Percentiles rank a stretch among this genome's conserved stretches.
Conservation (phyloP, 306 rosid genomes). For the Benincasa hispida region DNA sequence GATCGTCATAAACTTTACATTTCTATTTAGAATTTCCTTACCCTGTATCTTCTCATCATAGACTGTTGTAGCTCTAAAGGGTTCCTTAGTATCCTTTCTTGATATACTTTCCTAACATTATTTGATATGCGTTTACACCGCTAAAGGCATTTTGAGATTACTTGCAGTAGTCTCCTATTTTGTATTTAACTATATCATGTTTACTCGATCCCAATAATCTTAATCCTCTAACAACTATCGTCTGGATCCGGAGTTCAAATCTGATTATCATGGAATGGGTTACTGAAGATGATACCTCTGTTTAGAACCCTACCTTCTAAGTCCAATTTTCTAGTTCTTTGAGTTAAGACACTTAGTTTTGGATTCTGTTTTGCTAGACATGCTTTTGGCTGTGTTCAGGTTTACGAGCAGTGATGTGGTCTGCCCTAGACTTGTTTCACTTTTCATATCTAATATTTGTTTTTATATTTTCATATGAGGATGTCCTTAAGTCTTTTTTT, state of each 20-base stretch:
- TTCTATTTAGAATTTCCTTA: slow-evolving; percentile 10
- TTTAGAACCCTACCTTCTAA: background rate
- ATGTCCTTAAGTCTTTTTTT: slow-evolving; percentile 26
- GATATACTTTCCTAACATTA: background rate
- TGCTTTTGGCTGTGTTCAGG: slow-evolving; percentile 26
- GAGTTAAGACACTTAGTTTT: slow-evolving; percentile 6
- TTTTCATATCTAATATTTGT: slow-evolving; percentile 12
- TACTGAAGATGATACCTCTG: background rate
- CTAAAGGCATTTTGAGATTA: background rate
- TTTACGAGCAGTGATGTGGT: slow-evolving; percentile 17
- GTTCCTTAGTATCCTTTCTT: background rate
- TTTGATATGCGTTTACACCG: background rate
- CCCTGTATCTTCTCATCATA: background rate
- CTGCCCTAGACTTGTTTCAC: slow-evolving; percentile 8
- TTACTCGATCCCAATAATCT: background rate
- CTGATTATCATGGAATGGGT: background rate
- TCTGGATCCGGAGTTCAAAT: background rate
- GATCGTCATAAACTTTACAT: slow-evolving; percentile 16
- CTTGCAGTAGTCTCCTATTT: background rate
- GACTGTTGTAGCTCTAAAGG: slow-evolving; percentile 3
- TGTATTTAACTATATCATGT: background rate
- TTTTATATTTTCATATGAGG: slow-evolving; percentile 9
- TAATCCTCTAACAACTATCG: background rate
- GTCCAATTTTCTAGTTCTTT: slow-evolving; percentile 6
- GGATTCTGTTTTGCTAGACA: slow-evolving; percentile 10